Base-by-base conservation (phyloP, 1,284 basidiomycete species). In the Cutaneotrichosporon mucoides region DNA sequence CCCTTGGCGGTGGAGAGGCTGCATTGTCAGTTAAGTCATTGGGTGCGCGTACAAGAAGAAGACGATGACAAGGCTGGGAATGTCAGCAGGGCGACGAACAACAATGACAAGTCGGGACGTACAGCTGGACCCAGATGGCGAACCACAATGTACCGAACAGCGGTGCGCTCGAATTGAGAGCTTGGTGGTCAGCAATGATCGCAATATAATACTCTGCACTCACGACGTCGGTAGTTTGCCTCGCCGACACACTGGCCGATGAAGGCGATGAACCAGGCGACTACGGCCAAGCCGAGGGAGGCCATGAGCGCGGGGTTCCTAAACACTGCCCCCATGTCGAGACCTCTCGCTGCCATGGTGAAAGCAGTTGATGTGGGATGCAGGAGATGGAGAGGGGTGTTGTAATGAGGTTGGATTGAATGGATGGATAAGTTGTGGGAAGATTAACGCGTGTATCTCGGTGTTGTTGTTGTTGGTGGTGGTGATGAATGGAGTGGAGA, bases 191-290 rank as follows among this genome's bases (percentile, higher is more conserved):
- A 12, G 73, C 68, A 65, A 61, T 67, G 12, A 9, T 36, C 7
- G 34, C 34, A 8, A 11, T 6, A 24, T 24, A 24, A 24, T 24
- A 24, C 24, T 24, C 24, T 24, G 24, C 24, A 24, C 24, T 24
- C 24, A 24, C 24, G 24, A 24, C 24, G 24, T 24, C 24, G 33
- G 8, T 38, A 41, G 6, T 38, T 10, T 33, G 45, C 53, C 38
- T 55, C 53, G 13, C 45, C 53, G 16, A 55, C 53, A 40, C 53
- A 55, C 24, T 57, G 52, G 45, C 48, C 53, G 12, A 85, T 84
- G 70, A 97, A 96, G 1, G 94, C 92, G 50, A 91, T 85, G 72
- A 95, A 86, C 93, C 94, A 98, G 62, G 87, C 91, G 62, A 92
- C 88, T 61, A 89, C 76, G 45, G 89, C 83, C 52, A 97, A 83